Evolutionary conservation across 1,284 basidiomycete genomes (phyloP).

Genomic region (Cutaneotrichosporon spelunceum): DNA sequence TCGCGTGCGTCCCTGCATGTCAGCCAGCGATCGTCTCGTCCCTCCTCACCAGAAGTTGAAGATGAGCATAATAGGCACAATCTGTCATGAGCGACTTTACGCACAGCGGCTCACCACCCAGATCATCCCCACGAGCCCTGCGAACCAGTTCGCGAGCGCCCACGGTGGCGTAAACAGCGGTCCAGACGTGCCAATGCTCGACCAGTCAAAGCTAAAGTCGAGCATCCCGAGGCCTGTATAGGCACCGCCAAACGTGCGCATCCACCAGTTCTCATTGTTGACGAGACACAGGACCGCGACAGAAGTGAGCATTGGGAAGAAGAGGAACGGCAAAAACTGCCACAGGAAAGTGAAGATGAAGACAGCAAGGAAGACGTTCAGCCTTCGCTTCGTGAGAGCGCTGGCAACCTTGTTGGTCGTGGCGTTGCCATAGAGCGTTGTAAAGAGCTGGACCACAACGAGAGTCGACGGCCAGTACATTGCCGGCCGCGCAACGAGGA

Average conservation of each 20-base stretch:
- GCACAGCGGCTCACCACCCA: slow-evolving; percentile 48
- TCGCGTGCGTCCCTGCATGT: slow-evolving; percentile 49
- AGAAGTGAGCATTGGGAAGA: slow-evolving; percentile 55
- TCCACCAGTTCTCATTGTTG: slow-evolving; percentile 50
- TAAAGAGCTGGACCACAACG: slow-evolving; percentile 55
- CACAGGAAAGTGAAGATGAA: slow-evolving; percentile 52
- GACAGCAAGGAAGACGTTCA: slow-evolving; percentile 53
- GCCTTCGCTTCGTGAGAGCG: slow-evolving; percentile 45
- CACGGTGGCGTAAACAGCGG: slow-evolving; percentile 56
- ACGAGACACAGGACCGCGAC: slow-evolving; percentile 55
- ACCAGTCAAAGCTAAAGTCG: slow-evolving; percentile 56
- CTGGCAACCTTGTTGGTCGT: slow-evolving; percentile 22
- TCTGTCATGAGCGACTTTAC: slow-evolving; percentile 19
- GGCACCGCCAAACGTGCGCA: slow-evolving; percentile 54
- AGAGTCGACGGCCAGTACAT: slow-evolving; percentile 55
- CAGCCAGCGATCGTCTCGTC: slow-evolving; percentile 14
- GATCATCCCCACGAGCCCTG: slow-evolving; percentile 51
- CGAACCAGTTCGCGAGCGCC: slow-evolving; percentile 53
- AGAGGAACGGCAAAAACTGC: slow-evolving; percentile 54
- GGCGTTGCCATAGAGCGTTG: slow-evolving; percentile 52
- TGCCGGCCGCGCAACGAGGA: slow-evolving; percentile 46
- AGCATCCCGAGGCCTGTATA: slow-evolving; percentile 55
- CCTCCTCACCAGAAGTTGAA: slow-evolving; percentile 53
- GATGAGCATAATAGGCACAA: slow-evolving; percentile 52
- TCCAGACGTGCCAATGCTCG: slow-evolving; percentile 52